phyloP scores from a whole-genome alignment of 495 filamentous ascomycete species.

The Cercophora newfieldiana region DNA sequence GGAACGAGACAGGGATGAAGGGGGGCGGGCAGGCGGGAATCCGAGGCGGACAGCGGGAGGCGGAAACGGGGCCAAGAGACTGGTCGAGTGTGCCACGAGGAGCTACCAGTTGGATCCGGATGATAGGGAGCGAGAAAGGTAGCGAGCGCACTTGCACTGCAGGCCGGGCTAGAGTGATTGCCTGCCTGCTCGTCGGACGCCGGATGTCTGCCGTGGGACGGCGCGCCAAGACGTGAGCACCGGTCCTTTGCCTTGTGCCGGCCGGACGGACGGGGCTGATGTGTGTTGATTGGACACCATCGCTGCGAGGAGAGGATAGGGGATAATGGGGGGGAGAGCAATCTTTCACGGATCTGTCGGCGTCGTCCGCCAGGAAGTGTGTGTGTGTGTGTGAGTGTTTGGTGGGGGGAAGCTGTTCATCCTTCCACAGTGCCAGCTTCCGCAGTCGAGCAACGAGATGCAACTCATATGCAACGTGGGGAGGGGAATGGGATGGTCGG shows the following conservation, averaged over 20 bases:
- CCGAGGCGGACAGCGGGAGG: neutral
- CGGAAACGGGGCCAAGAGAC: neutral
- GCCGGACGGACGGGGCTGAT: conserved; percentile 1
- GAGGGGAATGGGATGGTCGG: neutral
- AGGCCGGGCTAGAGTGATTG: neutral
- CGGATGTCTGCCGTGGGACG: conserved; percentile 9
- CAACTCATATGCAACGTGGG: neutral
- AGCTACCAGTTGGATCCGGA: neutral
- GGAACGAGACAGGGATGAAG: conserved; percentile 21
- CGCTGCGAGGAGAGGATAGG: neutral
- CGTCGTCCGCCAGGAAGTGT: neutral
- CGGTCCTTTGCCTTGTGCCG: neutral
- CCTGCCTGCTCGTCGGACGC: conserved; percentile 9
- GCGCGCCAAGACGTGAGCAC: conserved; percentile 1
- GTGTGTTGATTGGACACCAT: conserved; percentile 9
- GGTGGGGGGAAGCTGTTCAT: neutral
- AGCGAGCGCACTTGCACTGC: neutral
- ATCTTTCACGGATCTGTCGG: neutral
- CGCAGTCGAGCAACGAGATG: neutral
- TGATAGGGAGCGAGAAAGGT: neutral
- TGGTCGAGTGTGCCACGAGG: neutral
- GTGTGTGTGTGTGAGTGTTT: neutral
- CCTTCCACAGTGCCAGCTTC: neutral
- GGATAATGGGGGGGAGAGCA: neutral
- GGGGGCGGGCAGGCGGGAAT: neutral